A percentile compares a stretch with the other conserved stretches of the same genome.
These are phyloP conservation scores for Pseudocercospora fuligena DNA, from an alignment of 2,329 filamentous ascomycete genomes.

Conservation along the genomic window DNA sequence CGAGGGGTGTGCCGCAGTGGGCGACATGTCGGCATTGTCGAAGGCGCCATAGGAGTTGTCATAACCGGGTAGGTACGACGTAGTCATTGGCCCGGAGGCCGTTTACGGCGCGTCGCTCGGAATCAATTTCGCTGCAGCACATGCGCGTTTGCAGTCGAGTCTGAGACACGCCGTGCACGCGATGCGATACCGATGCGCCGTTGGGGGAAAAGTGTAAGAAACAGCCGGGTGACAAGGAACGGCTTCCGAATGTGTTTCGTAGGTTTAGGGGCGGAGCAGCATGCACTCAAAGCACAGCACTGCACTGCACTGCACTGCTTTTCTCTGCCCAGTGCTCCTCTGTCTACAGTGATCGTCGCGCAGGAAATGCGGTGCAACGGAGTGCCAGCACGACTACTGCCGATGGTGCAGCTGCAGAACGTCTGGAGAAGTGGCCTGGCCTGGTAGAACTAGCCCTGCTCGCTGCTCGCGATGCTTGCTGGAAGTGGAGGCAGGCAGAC, in stretches of 20 bases:
- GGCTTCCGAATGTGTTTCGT: conserved; percentile 3
- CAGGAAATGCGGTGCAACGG: not conserved
- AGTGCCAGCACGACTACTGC: not conserved
- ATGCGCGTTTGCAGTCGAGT: conserved; percentile 9
- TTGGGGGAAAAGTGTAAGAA: not conserved
- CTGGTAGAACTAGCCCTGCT: not conserved
- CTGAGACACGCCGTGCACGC: conserved; percentile 8
- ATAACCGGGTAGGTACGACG: conserved; percentile 87
- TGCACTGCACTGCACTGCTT: not conserved
- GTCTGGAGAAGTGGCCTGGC: not conserved
- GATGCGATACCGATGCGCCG: not conserved
- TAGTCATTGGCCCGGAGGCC: conserved; percentile 25
- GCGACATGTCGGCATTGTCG: conserved; percentile 23
- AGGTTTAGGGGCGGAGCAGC: conserved; percentile 3
- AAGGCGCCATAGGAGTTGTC: conserved; percentile 60
- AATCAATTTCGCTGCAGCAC: conserved; percentile 6
- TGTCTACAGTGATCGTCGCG: conserved; percentile 1
- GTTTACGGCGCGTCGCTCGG: conserved; percentile 11
- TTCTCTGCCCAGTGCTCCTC: not conserved
- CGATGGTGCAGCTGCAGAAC: conserved; percentile 4
- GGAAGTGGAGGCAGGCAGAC: not conserved
- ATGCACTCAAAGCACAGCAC: not conserved
- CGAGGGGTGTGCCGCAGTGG: conserved; percentile 23
- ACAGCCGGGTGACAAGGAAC: not conserved
- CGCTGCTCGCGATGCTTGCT: not conserved